Percentiles rank a stretch among this genome's conserved stretches.
Conservation (phyloP, 768 basidiomycete genomes). For the Macrolepiota albuminosa region DNA sequence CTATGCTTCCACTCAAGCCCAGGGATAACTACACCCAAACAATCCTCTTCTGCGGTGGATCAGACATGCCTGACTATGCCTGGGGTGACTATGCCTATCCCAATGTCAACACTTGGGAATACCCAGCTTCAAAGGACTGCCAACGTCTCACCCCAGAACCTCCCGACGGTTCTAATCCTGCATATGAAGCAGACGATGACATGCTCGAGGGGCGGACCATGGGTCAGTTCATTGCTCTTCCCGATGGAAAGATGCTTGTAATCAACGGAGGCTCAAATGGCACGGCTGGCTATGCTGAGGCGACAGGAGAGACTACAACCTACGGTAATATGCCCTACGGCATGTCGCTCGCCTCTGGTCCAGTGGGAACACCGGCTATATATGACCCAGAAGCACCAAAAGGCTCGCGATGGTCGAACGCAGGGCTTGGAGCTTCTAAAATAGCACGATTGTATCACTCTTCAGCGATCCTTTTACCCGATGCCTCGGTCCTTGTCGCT, state of each 20-base stretch:
- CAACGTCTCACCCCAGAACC: slow-evolving; percentile 87
- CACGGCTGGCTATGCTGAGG: slow-evolving; percentile 67
- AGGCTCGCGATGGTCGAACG: slow-evolving; percentile 61
- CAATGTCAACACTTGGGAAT: slow-evolving; percentile 64
- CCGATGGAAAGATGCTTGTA: slow-evolving; percentile 70
- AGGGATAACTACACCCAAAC: slow-evolving; percentile 84
- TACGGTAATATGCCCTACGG: slow-evolving; percentile 52
- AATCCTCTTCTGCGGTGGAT: slow-evolving; percentile 87
- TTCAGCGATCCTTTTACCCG: slow-evolving; percentile 70
- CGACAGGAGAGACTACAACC: slow-evolving; percentile 35
- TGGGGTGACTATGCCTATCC: slow-evolving; percentile 79
- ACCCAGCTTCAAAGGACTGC: slow-evolving; percentile 67
- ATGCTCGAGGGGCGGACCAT: slow-evolving; percentile 78
- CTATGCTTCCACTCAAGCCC: slow-evolving; percentile 88
- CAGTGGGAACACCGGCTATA: slow-evolving; percentile 58
- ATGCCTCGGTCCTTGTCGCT: slow-evolving; percentile 79
- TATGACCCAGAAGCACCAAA: slow-evolving; percentile 60
- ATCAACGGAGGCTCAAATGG: slow-evolving; percentile 80
- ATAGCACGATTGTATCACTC: slow-evolving; percentile 83
- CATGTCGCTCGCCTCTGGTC: slow-evolving; percentile 62
- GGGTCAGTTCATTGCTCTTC: slow-evolving; percentile 86
- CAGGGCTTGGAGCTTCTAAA: slow-evolving; percentile 44
- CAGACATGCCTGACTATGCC: slow-evolving; percentile 62
- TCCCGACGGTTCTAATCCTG: slow-evolving; percentile 50
- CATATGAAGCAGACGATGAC: slow-evolving; percentile 67